A percentile compares a stretch with the other conserved stretches of the same genome.
Conservation (phyloP, 2,329 filamentous ascomycete genomes). For the Leptographium galeiforme region DNA sequence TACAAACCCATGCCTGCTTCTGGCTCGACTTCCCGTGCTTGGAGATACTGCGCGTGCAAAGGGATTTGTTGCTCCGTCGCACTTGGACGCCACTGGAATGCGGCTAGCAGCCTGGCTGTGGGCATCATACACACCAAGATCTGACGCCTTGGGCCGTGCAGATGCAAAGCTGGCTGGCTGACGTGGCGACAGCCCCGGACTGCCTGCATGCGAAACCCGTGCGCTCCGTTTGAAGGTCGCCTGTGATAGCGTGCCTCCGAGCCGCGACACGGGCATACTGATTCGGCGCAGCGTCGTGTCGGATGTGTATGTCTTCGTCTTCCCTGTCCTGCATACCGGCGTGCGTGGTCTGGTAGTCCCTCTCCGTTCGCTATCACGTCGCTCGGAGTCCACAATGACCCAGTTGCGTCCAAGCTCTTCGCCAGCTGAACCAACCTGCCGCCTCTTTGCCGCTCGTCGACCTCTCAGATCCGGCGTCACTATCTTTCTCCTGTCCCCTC, state of each 20-base stretch:
- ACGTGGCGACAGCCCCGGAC: slow-evolving; percentile 24
- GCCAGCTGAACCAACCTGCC: slow-evolving; percentile 35
- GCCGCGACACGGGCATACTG: slow-evolving; percentile 25
- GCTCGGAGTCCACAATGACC: slow-evolving; percentile 47
- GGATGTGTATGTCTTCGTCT: slow-evolving; percentile 12
- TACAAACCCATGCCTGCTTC: slow-evolving; percentile 11
- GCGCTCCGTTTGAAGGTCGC: slow-evolving; percentile 5
- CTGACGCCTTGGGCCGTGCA: slow-evolving; percentile 20
- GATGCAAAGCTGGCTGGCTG: slow-evolving; percentile 42
- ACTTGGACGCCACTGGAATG: slow-evolving; percentile 23
- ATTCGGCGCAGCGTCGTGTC: slow-evolving; percentile 29
- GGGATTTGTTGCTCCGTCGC: slow-evolving; percentile 1
- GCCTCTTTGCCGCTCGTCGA: slow-evolving; percentile 35
- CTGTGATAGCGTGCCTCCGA: slow-evolving; percentile 12
- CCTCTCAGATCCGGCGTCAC: background rate
- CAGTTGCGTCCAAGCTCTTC: slow-evolving; percentile 54
- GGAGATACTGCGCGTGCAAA: slow-evolving; percentile 7
- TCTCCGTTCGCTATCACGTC: background rate
- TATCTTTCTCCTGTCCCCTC: background rate
- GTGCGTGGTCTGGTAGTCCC: background rate
- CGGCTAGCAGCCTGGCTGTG: slow-evolving; percentile 21
- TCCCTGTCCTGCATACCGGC: slow-evolving; percentile 7
- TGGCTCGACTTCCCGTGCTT: background rate
- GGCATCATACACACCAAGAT: background rate
- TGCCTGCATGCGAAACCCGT: slow-evolving; percentile 33